Percentiles rank a stretch among this genome's conserved stretches.
Conservation (phyloP, 306 rosid species). For the Sophora flavescens region DNA sequence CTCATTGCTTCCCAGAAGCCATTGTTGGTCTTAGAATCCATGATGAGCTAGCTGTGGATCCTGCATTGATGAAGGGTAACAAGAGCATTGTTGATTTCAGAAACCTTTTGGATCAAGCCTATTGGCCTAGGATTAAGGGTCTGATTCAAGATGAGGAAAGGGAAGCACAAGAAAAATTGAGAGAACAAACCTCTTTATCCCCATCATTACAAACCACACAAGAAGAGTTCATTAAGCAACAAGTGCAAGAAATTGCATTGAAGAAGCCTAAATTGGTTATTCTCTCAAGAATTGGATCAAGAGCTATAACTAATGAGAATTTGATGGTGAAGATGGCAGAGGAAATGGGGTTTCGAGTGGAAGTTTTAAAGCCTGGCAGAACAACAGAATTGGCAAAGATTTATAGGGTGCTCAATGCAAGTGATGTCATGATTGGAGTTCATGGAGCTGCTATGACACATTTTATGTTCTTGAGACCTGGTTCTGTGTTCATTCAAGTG, state of each 20-base stretch:
- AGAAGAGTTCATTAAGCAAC: neutral
- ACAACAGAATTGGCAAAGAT: conserved; percentile 87
- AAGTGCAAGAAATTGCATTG: conserved; percentile 30
- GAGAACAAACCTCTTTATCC: conserved; percentile 38
- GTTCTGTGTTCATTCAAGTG: conserved; percentile 80
- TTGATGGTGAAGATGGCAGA: conserved; percentile 73
- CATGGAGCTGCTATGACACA: conserved; percentile 99
- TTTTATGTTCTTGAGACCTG: conserved; percentile 79
- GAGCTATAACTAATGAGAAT: conserved; percentile 77
- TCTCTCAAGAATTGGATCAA: conserved; percentile 79
- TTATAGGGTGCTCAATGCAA: conserved; percentile 69
- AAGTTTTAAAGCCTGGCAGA: conserved; percentile 66
- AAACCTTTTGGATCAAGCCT: conserved; percentile 73
- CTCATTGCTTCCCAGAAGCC: conserved; percentile 91
- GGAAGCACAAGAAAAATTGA: conserved; percentile 48
- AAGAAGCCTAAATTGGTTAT: conserved; percentile 68
- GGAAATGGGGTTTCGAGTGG: conserved; percentile 68
- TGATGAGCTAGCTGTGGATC: conserved; percentile 75
- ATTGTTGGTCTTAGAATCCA: conserved; percentile 87
- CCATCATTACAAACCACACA: conserved; percentile 44
- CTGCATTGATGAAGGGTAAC: conserved; percentile 65
- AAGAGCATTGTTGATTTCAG: conserved; percentile 79
- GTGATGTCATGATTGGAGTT: conserved; percentile 91
- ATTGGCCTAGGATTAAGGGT: conserved; percentile 71
- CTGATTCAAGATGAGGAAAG: conserved; percentile 64